Evolutionary conservation across 1,139 yeast genomes (phyloP).

Genomic region (Saccharomyces hybrid): DNA sequence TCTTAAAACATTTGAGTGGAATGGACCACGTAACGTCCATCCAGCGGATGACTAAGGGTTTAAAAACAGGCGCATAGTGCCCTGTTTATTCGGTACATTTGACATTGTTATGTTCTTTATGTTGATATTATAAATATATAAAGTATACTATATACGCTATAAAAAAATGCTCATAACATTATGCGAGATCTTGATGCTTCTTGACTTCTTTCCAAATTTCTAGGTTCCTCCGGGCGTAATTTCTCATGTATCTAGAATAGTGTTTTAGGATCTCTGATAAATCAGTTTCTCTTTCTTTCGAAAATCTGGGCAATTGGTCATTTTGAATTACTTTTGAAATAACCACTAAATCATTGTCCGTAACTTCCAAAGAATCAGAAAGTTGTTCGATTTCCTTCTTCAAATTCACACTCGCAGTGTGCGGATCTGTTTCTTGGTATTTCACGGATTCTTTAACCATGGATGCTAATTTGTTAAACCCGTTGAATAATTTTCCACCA

Average conservation of each 20-base stretch:
- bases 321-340: constrained; percentile 29
- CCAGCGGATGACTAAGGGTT: background rate
- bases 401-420: constrained; percentile 18
- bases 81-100: background rate
- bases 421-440: constrained; percentile 27
- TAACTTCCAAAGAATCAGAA: constrained; percentile 28
- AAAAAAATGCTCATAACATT: background rate
- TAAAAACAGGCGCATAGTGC: background rate
- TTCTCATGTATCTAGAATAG: constrained; percentile 27
- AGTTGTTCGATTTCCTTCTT: constrained; percentile 29
- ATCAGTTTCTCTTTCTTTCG: constrained; percentile 25
- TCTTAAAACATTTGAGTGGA: constrained; percentile 22
- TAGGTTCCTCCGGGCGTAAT: constrained; percentile 31
- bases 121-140: background rate
- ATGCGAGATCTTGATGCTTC: constrained; percentile 10
- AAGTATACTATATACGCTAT: background rate
- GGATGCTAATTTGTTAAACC: constrained; percentile 28
- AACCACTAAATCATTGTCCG: constrained; percentile 29
- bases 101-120: background rate
- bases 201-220: constrained; percentile 34
- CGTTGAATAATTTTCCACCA: constrained; percentile 21
- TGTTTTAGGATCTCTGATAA: constrained; percentile 20
- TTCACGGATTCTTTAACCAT: constrained; percentile 33
- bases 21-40: constrained; percentile 24
- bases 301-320: constrained; percentile 25